A percentile compares a stretch with the other conserved stretches of the same genome.
These are phyloP conservation scores for Acanthamoeba sp. DNA, from an alignment of 208 protist species.

Conservation along the genomic window DNA sequence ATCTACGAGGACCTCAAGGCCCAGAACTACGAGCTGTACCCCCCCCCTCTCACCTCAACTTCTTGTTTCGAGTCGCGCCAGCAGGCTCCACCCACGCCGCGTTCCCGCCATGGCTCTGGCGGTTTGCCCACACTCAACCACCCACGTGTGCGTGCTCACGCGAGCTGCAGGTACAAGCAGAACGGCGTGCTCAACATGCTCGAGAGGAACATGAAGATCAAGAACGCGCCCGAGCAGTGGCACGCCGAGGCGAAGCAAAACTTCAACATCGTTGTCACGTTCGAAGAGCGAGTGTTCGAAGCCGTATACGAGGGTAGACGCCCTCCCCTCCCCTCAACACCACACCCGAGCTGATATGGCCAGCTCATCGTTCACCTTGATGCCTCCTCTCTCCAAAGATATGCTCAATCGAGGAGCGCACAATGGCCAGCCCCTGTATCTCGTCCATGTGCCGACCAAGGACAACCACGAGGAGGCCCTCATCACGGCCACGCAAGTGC, in stretches of 20 bases:
- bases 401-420: conserved; percentile 22
- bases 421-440: conserved; percentile 33
- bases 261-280: conserved; percentile 84
- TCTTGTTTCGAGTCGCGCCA: no score
- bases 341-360: neutral
- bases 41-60: neutral
- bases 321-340: neutral
- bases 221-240: conserved; percentile 82
- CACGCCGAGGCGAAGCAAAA: conserved; percentile 69
- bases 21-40: conserved; percentile 81
- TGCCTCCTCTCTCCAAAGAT: neutral
- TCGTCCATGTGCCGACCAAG: conserved; percentile 77
- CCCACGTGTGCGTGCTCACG: neutral
- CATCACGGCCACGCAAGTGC: conserved; percentile 4
- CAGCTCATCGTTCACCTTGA: no score
- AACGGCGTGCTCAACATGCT: conserved; percentile 85
- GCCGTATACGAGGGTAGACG: conserved; percentile 73
- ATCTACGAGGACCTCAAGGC: conserved; percentile 82
- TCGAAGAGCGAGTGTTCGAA: conserved; percentile 85
- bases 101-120: neutral
- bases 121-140: no score
- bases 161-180: conserved; percentile 79
- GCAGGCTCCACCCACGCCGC: no score
- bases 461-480: conserved; percentile 78
- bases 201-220: conserved; percentile 83